Evolutionary conservation across 257 asterid genomes (phyloP).

Genomic region (Nyctanthes arbortristis): DNA sequence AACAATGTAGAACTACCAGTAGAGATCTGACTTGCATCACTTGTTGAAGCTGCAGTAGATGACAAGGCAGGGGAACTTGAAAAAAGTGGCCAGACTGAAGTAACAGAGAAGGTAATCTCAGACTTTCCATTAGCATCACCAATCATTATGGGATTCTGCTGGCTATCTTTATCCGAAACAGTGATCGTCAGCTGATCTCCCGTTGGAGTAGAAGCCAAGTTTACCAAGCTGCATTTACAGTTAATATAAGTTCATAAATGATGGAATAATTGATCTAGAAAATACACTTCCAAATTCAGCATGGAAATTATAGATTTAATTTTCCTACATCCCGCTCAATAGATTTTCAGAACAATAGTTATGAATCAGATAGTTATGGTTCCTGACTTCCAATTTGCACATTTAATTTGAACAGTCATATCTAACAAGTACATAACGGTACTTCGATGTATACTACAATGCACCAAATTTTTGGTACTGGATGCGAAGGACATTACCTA

Average conservation of each 20-base stretch:
- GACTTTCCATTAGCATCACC: constrained; percentile 44
- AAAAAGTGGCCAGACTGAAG: constrained; percentile 38
- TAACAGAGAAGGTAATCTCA: constrained; percentile 27
- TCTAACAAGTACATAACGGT: not conserved
- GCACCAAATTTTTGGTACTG: not conserved
- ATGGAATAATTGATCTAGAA: not conserved
- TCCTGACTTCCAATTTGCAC: not conserved
- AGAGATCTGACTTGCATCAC: constrained; percentile 28
- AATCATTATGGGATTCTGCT: constrained; percentile 28
- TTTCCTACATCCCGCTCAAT: not conserved
- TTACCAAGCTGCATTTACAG: constrained; percentile 46
- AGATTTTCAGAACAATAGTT: not conserved
- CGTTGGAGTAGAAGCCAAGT: constrained; percentile 26
- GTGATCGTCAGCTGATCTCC: constrained; percentile 28
- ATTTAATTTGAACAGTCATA: not conserved
- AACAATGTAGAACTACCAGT: constrained; percentile 26
- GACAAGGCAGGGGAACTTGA: constrained; percentile 31
- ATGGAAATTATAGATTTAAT: not conserved
- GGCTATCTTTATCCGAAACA: constrained; percentile 31
- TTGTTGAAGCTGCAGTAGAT: constrained; percentile 29
- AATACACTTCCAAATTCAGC: not conserved
- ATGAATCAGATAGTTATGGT: not conserved
- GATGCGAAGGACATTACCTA: not conserved
- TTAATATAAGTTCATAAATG: constrained; percentile 11
- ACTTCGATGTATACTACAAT: not conserved